Evolutionary conservation across 805 yeast genomes (phyloP).

Genomic region (Myxozyma melibiosi): DNA sequence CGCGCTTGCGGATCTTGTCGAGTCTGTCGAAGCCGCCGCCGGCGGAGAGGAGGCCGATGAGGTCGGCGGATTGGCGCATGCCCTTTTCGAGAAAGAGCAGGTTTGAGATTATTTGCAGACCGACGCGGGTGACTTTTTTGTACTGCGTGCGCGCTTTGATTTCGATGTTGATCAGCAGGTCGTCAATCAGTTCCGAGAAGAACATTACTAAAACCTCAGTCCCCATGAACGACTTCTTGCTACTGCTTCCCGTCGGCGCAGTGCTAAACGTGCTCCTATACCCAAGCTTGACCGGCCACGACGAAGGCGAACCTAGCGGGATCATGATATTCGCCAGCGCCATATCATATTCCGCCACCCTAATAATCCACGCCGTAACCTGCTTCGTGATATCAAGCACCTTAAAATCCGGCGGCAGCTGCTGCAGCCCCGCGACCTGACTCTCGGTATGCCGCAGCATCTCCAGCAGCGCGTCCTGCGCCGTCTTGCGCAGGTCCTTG

Average conservation of each 20-base stretch:
- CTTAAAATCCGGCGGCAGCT: conserved; percentile 66
- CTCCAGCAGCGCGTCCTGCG: conserved; percentile 53
- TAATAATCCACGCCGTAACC: conserved; percentile 64
- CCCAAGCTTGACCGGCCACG: conserved; percentile 19
- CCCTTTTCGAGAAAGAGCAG: conserved; percentile 71
- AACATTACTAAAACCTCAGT: conserved; percentile 58
- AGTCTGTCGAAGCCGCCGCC: conserved; percentile 61
- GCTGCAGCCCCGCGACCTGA: conserved; percentile 50
- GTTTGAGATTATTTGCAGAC: conserved; percentile 71
- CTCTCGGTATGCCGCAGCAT: conserved; percentile 59
- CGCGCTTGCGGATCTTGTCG: conserved; percentile 70
- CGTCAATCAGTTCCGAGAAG: conserved; percentile 77
- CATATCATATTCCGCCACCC: conserved; percentile 59
- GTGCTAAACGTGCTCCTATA: conserved; percentile 9
- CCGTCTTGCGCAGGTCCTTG: conserved; percentile 34
- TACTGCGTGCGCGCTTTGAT: conserved; percentile 51
- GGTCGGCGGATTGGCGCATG: conserved; percentile 40
- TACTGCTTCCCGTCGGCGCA: conserved; percentile 1
- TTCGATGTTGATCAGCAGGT: conserved; percentile 66
- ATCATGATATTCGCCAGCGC: conserved; percentile 21
- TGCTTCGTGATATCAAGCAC: conserved; percentile 75
- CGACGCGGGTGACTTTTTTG: conserved; percentile 49
- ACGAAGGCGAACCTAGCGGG: conserved; percentile 24
- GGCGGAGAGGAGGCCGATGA: conserved; percentile 58
- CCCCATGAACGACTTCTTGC: conserved; percentile 24